phyloP scores from a whole-genome alignment of 305 asterid genomes.

The Fraxinus ornus region DNA sequence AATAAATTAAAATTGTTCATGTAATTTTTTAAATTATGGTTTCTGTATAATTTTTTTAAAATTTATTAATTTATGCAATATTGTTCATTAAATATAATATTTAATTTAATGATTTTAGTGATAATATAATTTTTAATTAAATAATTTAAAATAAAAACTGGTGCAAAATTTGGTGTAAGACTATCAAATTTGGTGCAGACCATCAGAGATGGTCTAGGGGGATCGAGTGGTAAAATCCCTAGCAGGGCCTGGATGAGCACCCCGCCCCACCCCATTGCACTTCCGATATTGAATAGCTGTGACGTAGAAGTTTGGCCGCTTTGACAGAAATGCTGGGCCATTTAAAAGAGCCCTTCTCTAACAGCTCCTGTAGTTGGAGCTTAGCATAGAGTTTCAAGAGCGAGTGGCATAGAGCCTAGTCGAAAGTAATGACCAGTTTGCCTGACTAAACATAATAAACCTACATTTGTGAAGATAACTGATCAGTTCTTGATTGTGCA shows the following conservation, averaged over 20 bases:
- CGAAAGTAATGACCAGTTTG: background rate
- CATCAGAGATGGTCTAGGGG: background rate
- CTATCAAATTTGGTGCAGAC: too few species aligned
- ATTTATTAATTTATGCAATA: too few species aligned
- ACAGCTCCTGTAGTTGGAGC: background rate
- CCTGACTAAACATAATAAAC: background rate
- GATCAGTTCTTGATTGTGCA: background rate
- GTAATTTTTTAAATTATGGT: too few species aligned
- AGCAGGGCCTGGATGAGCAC: background rate
- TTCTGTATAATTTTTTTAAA: too few species aligned
- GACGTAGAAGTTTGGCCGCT: background rate
- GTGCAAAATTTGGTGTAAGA: too few species aligned
- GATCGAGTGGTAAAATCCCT: background rate
- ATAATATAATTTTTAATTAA: too few species aligned
- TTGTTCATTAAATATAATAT: too few species aligned
- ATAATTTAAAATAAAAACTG: too few species aligned
- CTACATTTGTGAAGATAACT: background rate
- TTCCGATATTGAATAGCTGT: background rate
- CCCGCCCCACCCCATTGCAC: background rate
- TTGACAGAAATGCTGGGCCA: background rate
- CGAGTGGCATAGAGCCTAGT: background rate
- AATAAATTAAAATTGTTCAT: too few species aligned
- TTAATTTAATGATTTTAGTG: too few species aligned
- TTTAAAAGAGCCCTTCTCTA: background rate
- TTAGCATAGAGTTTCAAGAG: background rate